These are phyloP conservation scores for Amanita brunnescens DNA, from an alignment of 768 basidiomycete genomes.

Conservation along the genomic window DNA sequence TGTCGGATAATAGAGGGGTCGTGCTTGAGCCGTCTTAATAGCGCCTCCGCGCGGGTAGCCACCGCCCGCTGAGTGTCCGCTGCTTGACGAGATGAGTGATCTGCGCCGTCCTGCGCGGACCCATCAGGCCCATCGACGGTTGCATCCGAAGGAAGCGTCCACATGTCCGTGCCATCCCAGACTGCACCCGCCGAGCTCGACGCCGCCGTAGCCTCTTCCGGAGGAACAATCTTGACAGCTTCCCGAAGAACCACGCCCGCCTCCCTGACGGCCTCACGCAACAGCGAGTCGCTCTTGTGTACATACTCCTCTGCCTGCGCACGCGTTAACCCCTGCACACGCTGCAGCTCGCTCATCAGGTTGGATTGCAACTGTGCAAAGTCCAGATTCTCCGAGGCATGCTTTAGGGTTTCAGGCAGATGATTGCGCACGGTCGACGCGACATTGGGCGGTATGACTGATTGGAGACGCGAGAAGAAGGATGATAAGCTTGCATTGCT, in stretches of 20 bases:
- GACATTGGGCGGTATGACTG: constrained; percentile 68
- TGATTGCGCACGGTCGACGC: constrained; percentile 58
- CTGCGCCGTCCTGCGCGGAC: constrained; percentile 8
- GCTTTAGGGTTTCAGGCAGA: constrained; percentile 56
- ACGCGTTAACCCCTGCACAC: constrained; percentile 67
- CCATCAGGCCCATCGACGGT: constrained; percentile 12
- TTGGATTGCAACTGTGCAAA: constrained; percentile 58
- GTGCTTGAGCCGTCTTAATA: constrained; percentile 63
- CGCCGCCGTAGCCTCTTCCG: constrained; percentile 37
- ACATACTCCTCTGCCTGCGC: constrained; percentile 80
- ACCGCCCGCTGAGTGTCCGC: constrained; percentile 43
- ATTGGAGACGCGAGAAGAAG: constrained; percentile 63
- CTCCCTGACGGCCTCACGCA: constrained; percentile 67
- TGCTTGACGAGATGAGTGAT: constrained; percentile 25
- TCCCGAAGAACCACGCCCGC: constrained; percentile 78
- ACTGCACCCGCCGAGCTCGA: constrained; percentile 28
- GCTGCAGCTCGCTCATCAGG: constrained; percentile 57
- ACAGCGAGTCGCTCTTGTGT: constrained; percentile 57
- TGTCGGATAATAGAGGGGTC: constrained; percentile 69
- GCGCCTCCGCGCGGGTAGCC: constrained; percentile 66
- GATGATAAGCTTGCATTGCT: constrained; percentile 23
- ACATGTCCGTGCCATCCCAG: constrained; percentile 87
- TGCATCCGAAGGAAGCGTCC: constrained; percentile 54
- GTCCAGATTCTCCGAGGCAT: constrained; percentile 57
- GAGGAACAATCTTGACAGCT: constrained; percentile 89